Evolutionary conservation across 495 filamentous ascomycete genomes (phyloP), one percentile per base, ranked within the genome.

Genomic region (Penicillium angulare): DNA sequence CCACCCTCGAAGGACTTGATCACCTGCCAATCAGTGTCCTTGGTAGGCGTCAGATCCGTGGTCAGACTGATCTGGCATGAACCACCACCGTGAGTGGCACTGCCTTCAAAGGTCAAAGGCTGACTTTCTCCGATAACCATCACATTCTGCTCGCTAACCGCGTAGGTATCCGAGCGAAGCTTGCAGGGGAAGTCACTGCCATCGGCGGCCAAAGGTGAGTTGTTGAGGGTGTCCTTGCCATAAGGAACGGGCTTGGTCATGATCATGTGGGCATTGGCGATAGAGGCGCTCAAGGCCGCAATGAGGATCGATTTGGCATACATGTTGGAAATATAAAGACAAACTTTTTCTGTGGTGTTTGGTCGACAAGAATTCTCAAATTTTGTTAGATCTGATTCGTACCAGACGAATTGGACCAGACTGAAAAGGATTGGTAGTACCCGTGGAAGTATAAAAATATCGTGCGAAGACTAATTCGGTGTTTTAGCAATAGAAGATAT

Each of bases 21-120:
- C 55, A 95, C 91, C 67, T 88, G 83, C 80, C 82, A 97, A 15
- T 63, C 44, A 3, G 70, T 66, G 34, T 60, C 44, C 57, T 77
- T 77, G 6, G 75, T 72, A 33, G 83, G 85, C 55, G 76, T 56
- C 46, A 73, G 75, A 53, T 95, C 90, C 49, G 84, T 85, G 23
- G 90, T 92, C 64, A 96, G 71, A 29, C 83, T 86, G 55, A 97
- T 70, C 66, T 97, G 92, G 72, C 91, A 96, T 15, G 87, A 91
- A 17, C 92, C 92, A 43, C 92, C 91, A 41, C 90, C 91, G 63
- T 97, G 92, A 10, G 82, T 81, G 3, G 91, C 92, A 50, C 63
- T 63, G 21, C 74, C 74, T 6, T 53, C 29, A 45, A 77, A 71
- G 22, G 53, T 55, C 34, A 76, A 40, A 1, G 49, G 20, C 35